Conservation (phyloP, 208 protist species). For the Balamuthia mandrillaris region DNA sequence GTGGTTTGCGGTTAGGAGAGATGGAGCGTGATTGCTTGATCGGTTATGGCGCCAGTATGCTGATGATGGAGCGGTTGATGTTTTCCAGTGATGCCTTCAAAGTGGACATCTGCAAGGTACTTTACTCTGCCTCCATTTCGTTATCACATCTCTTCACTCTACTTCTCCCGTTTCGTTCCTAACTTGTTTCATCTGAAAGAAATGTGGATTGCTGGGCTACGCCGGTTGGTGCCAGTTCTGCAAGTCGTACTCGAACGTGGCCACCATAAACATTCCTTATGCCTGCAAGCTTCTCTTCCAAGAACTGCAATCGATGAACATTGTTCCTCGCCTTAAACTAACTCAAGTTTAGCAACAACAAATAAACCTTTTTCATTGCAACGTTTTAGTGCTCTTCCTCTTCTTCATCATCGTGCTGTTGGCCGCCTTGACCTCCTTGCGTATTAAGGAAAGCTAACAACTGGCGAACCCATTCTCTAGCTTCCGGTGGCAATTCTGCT, state of each 20-base stretch:
- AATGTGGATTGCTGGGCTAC: slow-evolving; percentile 80
- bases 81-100: slow-evolving; percentile 93
- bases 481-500: background rate
- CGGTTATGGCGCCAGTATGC: slow-evolving; percentile 71
- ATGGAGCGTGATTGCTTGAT: slow-evolving; percentile 99
- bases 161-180: background rate
- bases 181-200: background rate
- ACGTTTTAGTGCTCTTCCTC: background rate
- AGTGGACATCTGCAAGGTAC: slow-evolving; percentile 89
- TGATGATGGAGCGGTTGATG: slow-evolving; percentile 97
- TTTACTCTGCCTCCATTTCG: background rate
- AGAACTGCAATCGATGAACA: slow-evolving; percentile 98
- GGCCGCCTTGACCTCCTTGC: background rate
- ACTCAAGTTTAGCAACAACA: no score
- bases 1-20: slow-evolving; percentile 98
- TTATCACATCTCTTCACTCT: background rate
- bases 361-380: no score
- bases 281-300: slow-evolving; percentile 99
- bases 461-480: slow-evolving; percentile 2
- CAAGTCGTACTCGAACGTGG: slow-evolving; percentile 75
- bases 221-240: slow-evolving; percentile 91
- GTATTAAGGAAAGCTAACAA: background rate
- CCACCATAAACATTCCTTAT: slow-evolving; percentile 95
- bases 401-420: background rate
- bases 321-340: slow-evolving; percentile 78